Evolutionary conservation across 2,329 filamentous ascomycete genomes (phyloP).

Genomic region (Aspergillus sp.): DNA sequence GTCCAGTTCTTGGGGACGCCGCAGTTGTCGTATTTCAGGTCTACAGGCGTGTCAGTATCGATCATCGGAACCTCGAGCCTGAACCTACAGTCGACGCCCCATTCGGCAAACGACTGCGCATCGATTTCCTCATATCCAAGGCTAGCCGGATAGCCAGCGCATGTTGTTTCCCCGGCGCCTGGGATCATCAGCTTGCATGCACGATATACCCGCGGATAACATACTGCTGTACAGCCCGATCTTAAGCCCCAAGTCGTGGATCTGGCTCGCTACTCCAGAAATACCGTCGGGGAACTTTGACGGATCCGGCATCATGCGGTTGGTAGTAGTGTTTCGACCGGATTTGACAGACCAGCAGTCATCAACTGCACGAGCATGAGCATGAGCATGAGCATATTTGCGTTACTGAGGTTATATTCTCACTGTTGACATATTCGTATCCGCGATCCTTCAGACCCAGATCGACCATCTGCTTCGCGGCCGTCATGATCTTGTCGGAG

Average conservation of each 20-base stretch:
- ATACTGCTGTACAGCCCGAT: constrained; percentile 53
- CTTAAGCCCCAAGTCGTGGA: constrained; percentile 51
- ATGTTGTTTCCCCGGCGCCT: constrained; percentile 36
- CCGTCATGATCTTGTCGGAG: constrained; percentile 38
- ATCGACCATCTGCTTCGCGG: constrained; percentile 37
- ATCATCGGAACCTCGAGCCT: not conserved
- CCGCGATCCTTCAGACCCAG: constrained; percentile 40
- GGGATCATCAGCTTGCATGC: not conserved
- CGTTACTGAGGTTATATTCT: constrained; percentile 1
- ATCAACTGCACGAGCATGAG: constrained; percentile 36
- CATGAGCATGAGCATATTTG: not conserved
- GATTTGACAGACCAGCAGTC: constrained; percentile 50
- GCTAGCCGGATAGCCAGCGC: constrained; percentile 49
- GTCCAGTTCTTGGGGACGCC: constrained; percentile 29
- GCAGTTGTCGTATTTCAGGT: constrained; percentile 53
- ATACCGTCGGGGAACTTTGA: constrained; percentile 52
- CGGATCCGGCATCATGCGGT: constrained; percentile 39
- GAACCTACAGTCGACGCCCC: constrained; percentile 46
- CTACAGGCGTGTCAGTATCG: constrained; percentile 15
- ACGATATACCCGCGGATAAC: no score
- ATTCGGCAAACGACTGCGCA: constrained; percentile 48
- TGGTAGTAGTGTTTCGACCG: constrained; percentile 33
- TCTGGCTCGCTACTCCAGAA: constrained; percentile 41
- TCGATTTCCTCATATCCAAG: constrained; percentile 50
- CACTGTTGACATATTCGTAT: constrained; percentile 41